A percentile compares a stretch with the other conserved stretches of the same genome.
These are phyloP conservation scores for Penicillium daleae DNA, from an alignment of 495 filamentous ascomycete genomes.

Conservation along the genomic window DNA sequence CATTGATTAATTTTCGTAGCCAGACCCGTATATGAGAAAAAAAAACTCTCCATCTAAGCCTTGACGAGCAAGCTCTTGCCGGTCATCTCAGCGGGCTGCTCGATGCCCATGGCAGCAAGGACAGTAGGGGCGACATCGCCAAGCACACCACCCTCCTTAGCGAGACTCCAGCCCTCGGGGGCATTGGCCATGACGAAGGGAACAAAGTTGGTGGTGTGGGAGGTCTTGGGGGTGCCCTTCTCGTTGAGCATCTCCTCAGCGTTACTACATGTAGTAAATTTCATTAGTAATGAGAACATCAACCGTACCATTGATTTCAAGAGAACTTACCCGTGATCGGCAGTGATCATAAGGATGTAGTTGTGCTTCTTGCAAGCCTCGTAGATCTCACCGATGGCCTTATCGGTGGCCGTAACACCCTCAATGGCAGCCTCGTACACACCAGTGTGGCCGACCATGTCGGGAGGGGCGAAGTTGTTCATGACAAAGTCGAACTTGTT, in stretches of 20 bases:
- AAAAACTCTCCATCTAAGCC: constrained; percentile 36
- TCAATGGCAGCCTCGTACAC: constrained; percentile 95
- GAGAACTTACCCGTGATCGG: constrained; percentile 80
- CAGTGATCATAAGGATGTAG: constrained; percentile 91
- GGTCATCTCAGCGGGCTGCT: constrained; percentile 89
- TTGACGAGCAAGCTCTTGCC: constrained; percentile 83
- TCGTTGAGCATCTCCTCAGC: constrained; percentile 99
- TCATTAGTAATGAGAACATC: constrained; percentile 8
- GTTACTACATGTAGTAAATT: constrained; percentile 64
- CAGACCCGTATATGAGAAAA: constrained; percentile 14
- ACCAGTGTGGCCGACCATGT: constrained; percentile 99
- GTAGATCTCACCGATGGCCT: constrained; percentile 88
- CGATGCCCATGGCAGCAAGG: constrained; percentile 85
- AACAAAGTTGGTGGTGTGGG: constrained; percentile 95
- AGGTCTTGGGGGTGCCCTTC: constrained; percentile 94
- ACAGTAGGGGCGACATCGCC: constrained; percentile 96
- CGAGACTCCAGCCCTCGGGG: constrained; percentile 83
- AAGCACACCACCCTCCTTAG: constrained; percentile 83
- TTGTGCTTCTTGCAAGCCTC: constrained; percentile 90
- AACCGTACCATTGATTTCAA: not conserved
- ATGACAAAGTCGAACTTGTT: constrained; percentile 91
- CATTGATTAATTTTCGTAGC: constrained; percentile 33
- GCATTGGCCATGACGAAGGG: constrained; percentile 98
- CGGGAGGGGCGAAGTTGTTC: constrained; percentile 99
- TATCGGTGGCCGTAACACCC: constrained; percentile 83